Evolutionary conservation across 805 yeast genomes (phyloP).

Genomic region (Brettanomyces bruxellensis): DNA sequence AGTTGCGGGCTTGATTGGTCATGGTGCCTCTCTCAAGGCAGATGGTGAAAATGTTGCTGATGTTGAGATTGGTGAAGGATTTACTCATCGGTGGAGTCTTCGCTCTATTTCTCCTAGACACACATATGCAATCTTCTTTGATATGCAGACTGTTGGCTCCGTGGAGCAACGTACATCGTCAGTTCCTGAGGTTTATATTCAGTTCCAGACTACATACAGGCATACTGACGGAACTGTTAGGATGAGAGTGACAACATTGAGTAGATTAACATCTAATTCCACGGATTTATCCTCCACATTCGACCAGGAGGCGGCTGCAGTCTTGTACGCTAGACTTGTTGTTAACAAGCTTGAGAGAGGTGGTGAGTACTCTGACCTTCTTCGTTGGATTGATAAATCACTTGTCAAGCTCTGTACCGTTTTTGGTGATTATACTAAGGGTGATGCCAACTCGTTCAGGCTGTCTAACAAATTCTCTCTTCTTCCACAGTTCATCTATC

Average conservation of each 20-base stretch:
- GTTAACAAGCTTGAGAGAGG: slow-evolving; percentile 86
- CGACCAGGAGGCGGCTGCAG: slow-evolving; percentile 98
- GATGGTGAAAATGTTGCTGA: slow-evolving; percentile 77
- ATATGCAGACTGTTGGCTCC: slow-evolving; percentile 48
- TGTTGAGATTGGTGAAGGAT: slow-evolving; percentile 89
- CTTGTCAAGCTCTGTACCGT: slow-evolving; percentile 83
- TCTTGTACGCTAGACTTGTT: slow-evolving; percentile 83
- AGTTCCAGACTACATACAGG: slow-evolving; percentile 86
- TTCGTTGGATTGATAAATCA: slow-evolving; percentile 92
- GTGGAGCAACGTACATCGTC: slow-evolving; percentile 31
- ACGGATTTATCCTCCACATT: slow-evolving; percentile 55
- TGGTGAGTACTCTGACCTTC: slow-evolving; percentile 61
- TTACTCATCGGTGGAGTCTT: slow-evolving; percentile 82
- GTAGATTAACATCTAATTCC: slow-evolving; percentile 40
- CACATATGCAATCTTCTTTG: slow-evolving; percentile 85
- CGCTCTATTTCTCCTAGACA: slow-evolving; percentile 80
- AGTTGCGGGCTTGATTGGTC: slow-evolving; percentile 89
- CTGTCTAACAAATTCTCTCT: slow-evolving; percentile 75
- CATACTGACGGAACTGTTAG: slow-evolving; percentile 91
- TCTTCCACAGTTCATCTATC: slow-evolving; percentile 93
- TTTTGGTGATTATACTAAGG: slow-evolving; percentile 88
- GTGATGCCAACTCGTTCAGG: slow-evolving; percentile 74
- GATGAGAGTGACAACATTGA: slow-evolving; percentile 82
- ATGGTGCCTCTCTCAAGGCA: slow-evolving; percentile 66
- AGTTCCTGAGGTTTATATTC: slow-evolving; percentile 36